phyloP scores from a whole-genome alignment of 805 yeast species.

The Candida oleophila region DNA sequence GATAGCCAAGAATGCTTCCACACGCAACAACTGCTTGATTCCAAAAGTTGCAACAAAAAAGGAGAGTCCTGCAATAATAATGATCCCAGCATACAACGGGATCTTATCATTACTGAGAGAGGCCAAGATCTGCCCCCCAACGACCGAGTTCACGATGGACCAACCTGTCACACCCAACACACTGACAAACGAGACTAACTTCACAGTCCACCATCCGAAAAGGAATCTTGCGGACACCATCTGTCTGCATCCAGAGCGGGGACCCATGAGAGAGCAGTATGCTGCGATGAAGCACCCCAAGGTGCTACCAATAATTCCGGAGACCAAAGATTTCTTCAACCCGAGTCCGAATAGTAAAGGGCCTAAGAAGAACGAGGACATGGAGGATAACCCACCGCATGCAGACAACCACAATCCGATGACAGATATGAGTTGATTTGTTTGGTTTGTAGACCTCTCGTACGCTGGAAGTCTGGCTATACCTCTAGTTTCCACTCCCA shows the following conservation, averaged over 20 bases:
- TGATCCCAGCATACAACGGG: conserved; percentile 72
- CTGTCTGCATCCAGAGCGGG: conserved; percentile 85
- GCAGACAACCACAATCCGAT: conserved; percentile 83
- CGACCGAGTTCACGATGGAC: conserved; percentile 88
- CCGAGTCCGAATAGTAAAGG: conserved; percentile 71
- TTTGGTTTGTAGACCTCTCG: conserved; percentile 49
- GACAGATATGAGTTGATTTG: conserved; percentile 42
- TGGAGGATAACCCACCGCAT: conserved; percentile 83
- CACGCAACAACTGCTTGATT: conserved; percentile 64
- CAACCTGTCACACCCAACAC: conserved; percentile 84
- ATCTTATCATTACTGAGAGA: conserved; percentile 64
- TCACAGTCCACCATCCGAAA: conserved; percentile 86
- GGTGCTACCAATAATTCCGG: conserved; percentile 62
- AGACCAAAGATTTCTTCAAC: conserved; percentile 58
- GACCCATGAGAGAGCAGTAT: conserved; percentile 84
- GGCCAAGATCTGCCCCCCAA: conserved; percentile 81
- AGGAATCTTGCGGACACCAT: conserved; percentile 79
- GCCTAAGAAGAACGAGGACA: conserved; percentile 80
- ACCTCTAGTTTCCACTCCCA: conserved; percentile 75
- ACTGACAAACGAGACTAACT: conserved; percentile 68
- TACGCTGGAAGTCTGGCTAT: conserved; percentile 71
- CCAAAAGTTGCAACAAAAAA: conserved; percentile 75
- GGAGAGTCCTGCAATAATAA: conserved; percentile 64
- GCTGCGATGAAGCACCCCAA: conserved; percentile 79
- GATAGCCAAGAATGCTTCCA: conserved; percentile 64